Percentiles rank a stretch among this genome's conserved stretches.
These are phyloP conservation scores for Rhizopogon roseolus DNA, from an alignment of 768 basidiomycete species.

Conservation along the genomic window DNA sequence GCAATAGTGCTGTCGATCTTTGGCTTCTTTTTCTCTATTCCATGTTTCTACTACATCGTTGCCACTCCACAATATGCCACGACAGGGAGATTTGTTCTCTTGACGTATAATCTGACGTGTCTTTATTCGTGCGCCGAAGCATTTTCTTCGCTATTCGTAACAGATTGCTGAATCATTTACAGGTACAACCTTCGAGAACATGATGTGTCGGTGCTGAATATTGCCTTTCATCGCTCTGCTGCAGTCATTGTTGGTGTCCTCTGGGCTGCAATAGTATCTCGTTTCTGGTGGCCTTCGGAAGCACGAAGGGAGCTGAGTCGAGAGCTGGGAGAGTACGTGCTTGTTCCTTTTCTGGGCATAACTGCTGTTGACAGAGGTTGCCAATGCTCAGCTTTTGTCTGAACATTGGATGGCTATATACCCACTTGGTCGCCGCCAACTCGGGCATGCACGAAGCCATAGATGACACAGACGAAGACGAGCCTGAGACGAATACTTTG, in stretches of 20 bases:
- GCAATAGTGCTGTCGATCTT: slow-evolving; percentile 71
- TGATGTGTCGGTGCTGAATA: slow-evolving; percentile 55
- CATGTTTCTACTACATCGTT: slow-evolving; percentile 91
- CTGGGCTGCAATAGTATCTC: slow-evolving; percentile 84
- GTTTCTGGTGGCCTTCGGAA: slow-evolving; percentile 95
- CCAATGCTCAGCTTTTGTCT: slow-evolving; percentile 67
- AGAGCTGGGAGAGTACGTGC: slow-evolving; percentile 78
- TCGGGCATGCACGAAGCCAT: slow-evolving; percentile 57
- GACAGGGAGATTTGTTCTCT: slow-evolving; percentile 72
- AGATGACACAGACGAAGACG: slow-evolving; percentile 14
- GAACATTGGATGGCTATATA: slow-evolving; percentile 94
- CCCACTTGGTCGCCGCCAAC: slow-evolving; percentile 83
- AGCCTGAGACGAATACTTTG: not conserved
- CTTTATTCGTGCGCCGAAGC: slow-evolving; percentile 46
- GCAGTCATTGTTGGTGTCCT: slow-evolving; percentile 84
- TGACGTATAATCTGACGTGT: slow-evolving; percentile 90
- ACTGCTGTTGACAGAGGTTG: not conserved
- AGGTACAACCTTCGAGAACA: slow-evolving; percentile 79
- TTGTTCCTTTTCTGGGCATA: not conserved
- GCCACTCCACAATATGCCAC: slow-evolving; percentile 72
- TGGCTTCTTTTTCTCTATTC: slow-evolving; percentile 86
- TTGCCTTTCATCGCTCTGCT: slow-evolving; percentile 74
- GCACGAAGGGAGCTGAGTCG: slow-evolving; percentile 84
- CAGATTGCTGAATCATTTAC: not conserved
- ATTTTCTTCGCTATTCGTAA: not conserved